Evolutionary conservation across 331 rosid genomes (phyloP), one percentile per base, ranked within the genome.

Genomic region (Rosa hybrid): DNA sequence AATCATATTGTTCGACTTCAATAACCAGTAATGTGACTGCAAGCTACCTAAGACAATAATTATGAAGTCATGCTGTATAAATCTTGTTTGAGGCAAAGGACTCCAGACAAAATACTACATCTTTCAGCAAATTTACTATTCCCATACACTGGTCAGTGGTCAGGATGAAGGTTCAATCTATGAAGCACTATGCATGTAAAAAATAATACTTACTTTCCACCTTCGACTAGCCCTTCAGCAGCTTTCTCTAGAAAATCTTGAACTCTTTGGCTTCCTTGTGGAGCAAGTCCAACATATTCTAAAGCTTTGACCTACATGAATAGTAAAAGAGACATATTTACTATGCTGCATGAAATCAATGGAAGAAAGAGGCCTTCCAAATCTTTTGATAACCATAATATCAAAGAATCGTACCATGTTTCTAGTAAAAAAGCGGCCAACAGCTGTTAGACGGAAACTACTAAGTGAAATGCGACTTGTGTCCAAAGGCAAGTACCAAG

Each of bases 201-300:
- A 71, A 78, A 56, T n/a, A 74, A 68, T 6, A 92, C 98, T 92
- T 87, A 94, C 98, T 89, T 94, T 94, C 97, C 98, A 57, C 98
- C 98, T 75, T 82, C 97, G 75, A 90, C 94, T 23, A 94, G 89
- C 51, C 96, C 97, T 79, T 92, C 97, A 23, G 97, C 96, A 77
- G 98, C 98, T 82, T 89, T 85, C 87, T 92, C 97, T 42, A 92
- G 86, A 74, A 94, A 89, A 59, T 86, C 87, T 85, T 94, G 97
- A 81, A 96, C 99, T 79, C 98, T 90, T 80, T 49, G 91, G 85
- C 98, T 96, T 75, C 98, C 98, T 86, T 86, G 84, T 25, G 99
- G 99, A 71, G 99, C 99, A 51, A 96, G 78, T 79, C 98, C 89
- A 81, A 84, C 75, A 80, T 67, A 88, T 83, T 92, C 98, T 27